Evolutionary conservation across 192 early-diverging fungal genomes (phyloP), one percentile per base, ranked within the genome.

Genomic region (Allomyces arbusculus): DNA sequence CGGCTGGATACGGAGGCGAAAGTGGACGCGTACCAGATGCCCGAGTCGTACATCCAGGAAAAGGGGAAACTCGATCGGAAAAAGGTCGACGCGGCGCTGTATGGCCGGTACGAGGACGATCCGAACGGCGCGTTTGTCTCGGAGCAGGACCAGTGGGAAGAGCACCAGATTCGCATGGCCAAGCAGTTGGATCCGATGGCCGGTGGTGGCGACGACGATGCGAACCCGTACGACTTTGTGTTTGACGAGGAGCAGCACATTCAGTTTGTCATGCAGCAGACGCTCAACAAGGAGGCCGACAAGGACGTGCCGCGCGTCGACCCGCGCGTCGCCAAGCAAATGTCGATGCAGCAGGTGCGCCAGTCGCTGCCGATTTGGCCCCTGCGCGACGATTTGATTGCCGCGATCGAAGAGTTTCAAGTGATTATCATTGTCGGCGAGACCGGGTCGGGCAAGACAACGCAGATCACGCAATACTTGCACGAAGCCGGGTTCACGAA

Each of bases 371-470:
- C 95, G 12, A 87, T 97, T n/a, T 99, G 80, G 75, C 75, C 82
- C 66, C 91, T 84, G 68, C 87, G 92, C 10, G 80, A 93, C n/a
- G 67, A 87, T 20, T 78, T 99, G 12, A 65, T 99, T 62, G 77
- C 84, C 0, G 91, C 93, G 8, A 82, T 99, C 33, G 83, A 92
- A 24, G 75, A 90, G 26, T 83, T 80, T 69, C 94, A 90, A 71
- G 86, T 91, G 0, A 66, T 99, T n/a, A 83, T 99, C 68, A 88
- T 99, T 66, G 93, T 94, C 14, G 95, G 94, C 44, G 92, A 97
- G 77, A 99, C 95, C 3, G 95, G 95, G 8, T 94, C 91, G 4
- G 95, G 95, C 20, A 99, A 99, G 74, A 99, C 94, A 0, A 99
- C 94, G n/a, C 94, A 99, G 72, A 78, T 99, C 25, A 90, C 96